Conservation (phyloP, 2,329 filamentous ascomycete genomes). For the Fusarium albosuccineum region DNA sequence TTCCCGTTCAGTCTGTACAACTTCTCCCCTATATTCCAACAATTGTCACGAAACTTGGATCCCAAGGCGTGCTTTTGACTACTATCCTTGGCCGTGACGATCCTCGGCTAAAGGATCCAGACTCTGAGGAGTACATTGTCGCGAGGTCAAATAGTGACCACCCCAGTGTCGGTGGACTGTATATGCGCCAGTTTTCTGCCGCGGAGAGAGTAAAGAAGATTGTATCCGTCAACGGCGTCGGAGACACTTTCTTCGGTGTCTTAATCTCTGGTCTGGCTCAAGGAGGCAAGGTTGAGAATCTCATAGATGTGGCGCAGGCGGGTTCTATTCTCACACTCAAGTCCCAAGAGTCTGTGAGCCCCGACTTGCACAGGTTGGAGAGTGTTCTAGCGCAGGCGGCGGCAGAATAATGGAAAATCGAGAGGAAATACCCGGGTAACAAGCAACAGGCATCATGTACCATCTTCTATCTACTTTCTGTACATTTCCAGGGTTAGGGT, state of each 20-base stretch:
- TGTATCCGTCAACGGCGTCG: conserved; percentile 92
- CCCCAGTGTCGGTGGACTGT: conserved; percentile 77
- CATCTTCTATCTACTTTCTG: neutral
- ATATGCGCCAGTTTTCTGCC: conserved; percentile 80
- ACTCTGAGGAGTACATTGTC: conserved; percentile 78
- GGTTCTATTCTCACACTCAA: conserved; percentile 84
- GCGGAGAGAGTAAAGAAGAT: conserved; percentile 77
- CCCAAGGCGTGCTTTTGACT: conserved; percentile 80
- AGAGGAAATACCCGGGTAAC: conserved; percentile 7
- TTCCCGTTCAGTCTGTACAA: conserved; percentile 86
- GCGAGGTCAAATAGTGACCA: conserved; percentile 69
- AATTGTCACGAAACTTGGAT: conserved; percentile 86
- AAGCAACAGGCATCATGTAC: neutral
- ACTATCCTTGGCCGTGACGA: conserved; percentile 78
- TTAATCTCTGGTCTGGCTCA: conserved; percentile 82
- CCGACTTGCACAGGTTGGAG: conserved; percentile 63
- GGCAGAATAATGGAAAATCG: conserved; percentile 14
- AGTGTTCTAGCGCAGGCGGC: conserved; percentile 51
- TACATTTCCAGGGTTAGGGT: conserved; percentile 33
- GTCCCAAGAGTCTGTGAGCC: conserved; percentile 79
- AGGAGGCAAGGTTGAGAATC: conserved; percentile 66
- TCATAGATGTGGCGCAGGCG: conserved; percentile 84
- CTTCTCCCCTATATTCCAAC: conserved; percentile 90
- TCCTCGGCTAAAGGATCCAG: conserved; percentile 71
- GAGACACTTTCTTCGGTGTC: conserved; percentile 92